phyloP scores from a whole-genome alignment of 139 green algal genomes.

The Ulvella scutata region DNA sequence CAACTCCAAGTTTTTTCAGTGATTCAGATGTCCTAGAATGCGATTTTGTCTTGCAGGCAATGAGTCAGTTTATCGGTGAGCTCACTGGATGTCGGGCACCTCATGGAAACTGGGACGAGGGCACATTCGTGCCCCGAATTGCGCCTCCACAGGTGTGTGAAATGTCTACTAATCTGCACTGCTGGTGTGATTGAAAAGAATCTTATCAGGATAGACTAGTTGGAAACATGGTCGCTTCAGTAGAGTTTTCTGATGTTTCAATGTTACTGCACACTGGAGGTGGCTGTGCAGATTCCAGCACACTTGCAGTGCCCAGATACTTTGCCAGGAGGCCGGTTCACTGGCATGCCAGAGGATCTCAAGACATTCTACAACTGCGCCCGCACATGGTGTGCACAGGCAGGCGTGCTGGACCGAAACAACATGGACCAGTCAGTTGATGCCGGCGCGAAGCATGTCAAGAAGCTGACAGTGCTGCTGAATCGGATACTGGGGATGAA shows the following conservation, averaged over 20 bases:
- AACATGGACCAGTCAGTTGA: neutral
- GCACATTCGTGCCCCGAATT: neutral
- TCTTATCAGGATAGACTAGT: no score
- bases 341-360: neutral
- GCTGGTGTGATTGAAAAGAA: no score
- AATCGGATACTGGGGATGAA: constrained; percentile 2
- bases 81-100: neutral
- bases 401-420: neutral
- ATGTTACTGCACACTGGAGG: no score
- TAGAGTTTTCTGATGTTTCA: no score
- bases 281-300: neutral
- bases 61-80: neutral
- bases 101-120: neutral
- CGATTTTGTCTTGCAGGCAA: no score
- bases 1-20: no score
- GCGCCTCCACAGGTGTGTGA: no score
- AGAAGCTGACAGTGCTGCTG: neutral
- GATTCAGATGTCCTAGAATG: no score
- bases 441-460: neutral
- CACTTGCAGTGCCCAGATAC: neutral
- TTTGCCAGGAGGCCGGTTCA: neutral
- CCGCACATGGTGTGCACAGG: neutral
- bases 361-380: neutral
- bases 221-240: no score
- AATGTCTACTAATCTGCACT: no score